A percentile compares a stretch with the other conserved stretches of the same genome.
Conservation (phyloP, 768 basidiomycete species). For the Cantharellus anzutake region DNA sequence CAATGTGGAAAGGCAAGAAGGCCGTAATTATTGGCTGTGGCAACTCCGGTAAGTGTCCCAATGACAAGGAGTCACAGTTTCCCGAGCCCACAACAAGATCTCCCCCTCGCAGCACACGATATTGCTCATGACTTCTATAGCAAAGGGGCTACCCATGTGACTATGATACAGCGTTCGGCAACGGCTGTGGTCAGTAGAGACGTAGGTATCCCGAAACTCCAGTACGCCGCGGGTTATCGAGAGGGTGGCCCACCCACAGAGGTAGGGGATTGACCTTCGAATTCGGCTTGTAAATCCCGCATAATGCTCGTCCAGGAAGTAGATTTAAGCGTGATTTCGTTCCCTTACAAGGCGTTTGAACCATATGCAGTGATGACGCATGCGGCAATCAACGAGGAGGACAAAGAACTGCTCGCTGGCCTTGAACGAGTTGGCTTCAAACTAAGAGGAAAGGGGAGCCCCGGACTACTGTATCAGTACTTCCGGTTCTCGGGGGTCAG, state of each 20-base stretch:
- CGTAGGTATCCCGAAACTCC: neutral
- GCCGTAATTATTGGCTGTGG: neutral
- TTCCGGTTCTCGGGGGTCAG: too few relatives aligned
- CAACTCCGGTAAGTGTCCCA: neutral
- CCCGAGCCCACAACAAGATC: neutral
- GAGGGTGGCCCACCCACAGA: neutral
- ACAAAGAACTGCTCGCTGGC: neutral
- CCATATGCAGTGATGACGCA: neutral
- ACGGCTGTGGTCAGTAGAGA: neutral
- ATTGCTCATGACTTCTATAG: neutral
- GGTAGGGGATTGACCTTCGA: neutral
- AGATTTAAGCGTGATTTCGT: neutral
- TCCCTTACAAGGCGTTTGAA: neutral
- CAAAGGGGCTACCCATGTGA: neutral
- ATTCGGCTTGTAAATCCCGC: neutral
- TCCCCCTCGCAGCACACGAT: neutral
- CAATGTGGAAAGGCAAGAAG: neutral
- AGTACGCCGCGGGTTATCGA: neutral
- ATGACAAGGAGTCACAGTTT: neutral
- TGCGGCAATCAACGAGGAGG: neutral
- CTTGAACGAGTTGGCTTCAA: neutral
- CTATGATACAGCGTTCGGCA: neutral
- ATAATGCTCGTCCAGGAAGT: neutral
- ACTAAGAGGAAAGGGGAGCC: neutral
- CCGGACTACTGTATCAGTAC: too few relatives aligned